phyloP scores from a whole-genome alignment of 225 moss, liverwort and hornwort genomes.

The Bryoerythrophyllum caledonicum region DNA sequence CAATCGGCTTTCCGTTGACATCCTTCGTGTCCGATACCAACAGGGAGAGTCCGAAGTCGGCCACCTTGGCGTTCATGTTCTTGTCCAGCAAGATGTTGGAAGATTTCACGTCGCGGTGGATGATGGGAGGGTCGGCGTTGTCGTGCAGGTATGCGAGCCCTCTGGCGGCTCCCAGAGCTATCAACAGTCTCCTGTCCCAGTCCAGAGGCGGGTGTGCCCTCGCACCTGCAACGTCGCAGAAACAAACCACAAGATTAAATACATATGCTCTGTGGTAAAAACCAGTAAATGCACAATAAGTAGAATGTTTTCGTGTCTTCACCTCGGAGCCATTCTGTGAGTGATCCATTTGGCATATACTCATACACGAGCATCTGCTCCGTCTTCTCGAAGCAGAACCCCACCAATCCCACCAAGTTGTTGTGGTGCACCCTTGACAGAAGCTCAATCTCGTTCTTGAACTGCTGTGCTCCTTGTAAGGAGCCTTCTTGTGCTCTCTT shows the following conservation, averaged over 20 bases:
- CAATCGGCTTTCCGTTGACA: neutral
- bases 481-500: constrained; percentile 78
- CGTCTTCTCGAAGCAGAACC: constrained; percentile 78
- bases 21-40: constrained; percentile 21
- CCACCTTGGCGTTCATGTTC: constrained; percentile 49
- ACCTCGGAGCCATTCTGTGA: constrained; percentile 73
- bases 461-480: constrained; percentile 73
- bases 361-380: constrained; percentile 94
- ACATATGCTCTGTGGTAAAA: too few species aligned
- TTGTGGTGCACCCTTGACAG: constrained; percentile 85
- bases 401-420: constrained; percentile 77
- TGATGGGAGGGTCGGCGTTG: constrained; percentile 46
- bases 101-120: constrained; percentile 53
- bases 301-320: neutral
- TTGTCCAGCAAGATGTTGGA: constrained; percentile 49
- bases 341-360: constrained; percentile 73
- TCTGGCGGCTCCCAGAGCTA: constrained; percentile 54
- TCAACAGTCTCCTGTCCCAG: constrained; percentile 46
- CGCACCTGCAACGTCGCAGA: constrained; percentile 20
- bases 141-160: constrained; percentile 54
- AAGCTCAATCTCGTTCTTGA: constrained; percentile 86
- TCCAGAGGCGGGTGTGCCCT: constrained; percentile 31
- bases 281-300: too few species aligned
- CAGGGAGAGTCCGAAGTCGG: constrained; percentile 52
- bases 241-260: too few species aligned